These are phyloP conservation scores for Jaltomata sinuosa DNA, from an alignment of 257 asterid species.

Conservation along the genomic window DNA sequence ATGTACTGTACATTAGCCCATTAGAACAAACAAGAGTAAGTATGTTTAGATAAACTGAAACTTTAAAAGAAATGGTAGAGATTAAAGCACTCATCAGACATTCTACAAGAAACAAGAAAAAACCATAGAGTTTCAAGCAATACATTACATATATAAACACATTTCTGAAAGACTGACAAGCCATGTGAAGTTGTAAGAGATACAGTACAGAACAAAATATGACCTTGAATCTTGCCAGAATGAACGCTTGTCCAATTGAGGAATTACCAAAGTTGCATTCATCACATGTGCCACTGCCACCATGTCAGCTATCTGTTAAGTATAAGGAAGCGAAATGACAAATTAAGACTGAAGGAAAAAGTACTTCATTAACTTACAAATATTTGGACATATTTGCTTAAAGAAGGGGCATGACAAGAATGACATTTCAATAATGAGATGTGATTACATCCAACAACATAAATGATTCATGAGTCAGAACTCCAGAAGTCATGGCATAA, in stretches of 20 bases:
- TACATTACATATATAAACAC: background rate
- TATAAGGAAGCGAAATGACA: slow-evolving; percentile 2
- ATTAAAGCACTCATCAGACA: background rate
- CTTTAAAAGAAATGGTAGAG: background rate
- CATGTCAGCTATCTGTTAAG: slow-evolving; percentile 91
- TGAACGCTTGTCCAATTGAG: slow-evolving; percentile 83
- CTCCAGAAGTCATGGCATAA: background rate
- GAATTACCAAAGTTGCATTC: slow-evolving; percentile 94
- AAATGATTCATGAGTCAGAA: background rate
- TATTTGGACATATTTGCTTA: background rate
- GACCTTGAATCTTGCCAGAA: slow-evolving; percentile 98
- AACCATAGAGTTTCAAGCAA: background rate
- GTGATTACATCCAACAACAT: background rate
- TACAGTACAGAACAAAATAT: background rate
- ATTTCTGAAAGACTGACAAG: background rate
- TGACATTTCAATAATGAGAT: background rate
- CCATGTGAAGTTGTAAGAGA: background rate
- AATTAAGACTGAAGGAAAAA: background rate
- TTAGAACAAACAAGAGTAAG: slow-evolving; percentile 2
- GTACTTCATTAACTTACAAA: background rate
- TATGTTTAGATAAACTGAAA: background rate
- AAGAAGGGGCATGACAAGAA: background rate
- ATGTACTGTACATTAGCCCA: slow-evolving; percentile 52
- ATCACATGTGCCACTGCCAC: slow-evolving; percentile 89
- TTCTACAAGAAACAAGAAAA: background rate